Evolutionary conservation across 768 basidiomycete genomes (phyloP), one percentile per base, ranked within the genome.

Genomic region (Boletus pseudo-olivaceus): DNA sequence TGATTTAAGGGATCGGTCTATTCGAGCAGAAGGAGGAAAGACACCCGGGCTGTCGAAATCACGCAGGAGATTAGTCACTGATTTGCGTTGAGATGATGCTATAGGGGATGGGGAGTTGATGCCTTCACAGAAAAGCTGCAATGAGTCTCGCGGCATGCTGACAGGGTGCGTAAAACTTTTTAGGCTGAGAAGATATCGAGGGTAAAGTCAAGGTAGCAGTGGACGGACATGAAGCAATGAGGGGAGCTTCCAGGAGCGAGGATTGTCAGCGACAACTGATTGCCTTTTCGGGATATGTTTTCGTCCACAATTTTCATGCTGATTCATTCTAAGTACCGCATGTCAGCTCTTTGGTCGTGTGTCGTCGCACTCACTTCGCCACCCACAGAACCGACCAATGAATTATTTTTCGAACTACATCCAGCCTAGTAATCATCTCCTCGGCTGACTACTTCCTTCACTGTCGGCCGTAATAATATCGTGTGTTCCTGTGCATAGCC

Each of bases 381-480:
- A 6, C 35, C 23, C 15, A 40, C 40, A 38, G 27, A 41, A 39
- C 38, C 2, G 30, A 48, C 43, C 29, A 38, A 37, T 43, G 23
- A 10, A 54, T 35, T 33, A 42, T 27, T n/a, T 50, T 44, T 43
- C 26, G 19, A 55, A 49, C 39, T 43, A 59, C 37, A 50, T 32
- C 47, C 55, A 68, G 63, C 50, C 49, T 63, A 91, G 71, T 90
- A 93, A 70, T 93, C 90, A 55, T 88, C 84, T 26, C 90, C 90
- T 59, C 90, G 80, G 72, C 86, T 90, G 39, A 93, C 86, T 3
- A 92, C 82, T 67, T 93, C 90, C 63, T 92, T 92, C 53, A 82
- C 82, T 17, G 91, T 93, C 43, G 90, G 90, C 48, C 91, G 87
- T 47, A 93, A 74, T 29, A 93, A 66, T 50, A 93, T 90, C 35